phyloP scores from a whole-genome alignment of 1,284 basidiomycete genomes.

The Ganoderma lingzhi region DNA sequence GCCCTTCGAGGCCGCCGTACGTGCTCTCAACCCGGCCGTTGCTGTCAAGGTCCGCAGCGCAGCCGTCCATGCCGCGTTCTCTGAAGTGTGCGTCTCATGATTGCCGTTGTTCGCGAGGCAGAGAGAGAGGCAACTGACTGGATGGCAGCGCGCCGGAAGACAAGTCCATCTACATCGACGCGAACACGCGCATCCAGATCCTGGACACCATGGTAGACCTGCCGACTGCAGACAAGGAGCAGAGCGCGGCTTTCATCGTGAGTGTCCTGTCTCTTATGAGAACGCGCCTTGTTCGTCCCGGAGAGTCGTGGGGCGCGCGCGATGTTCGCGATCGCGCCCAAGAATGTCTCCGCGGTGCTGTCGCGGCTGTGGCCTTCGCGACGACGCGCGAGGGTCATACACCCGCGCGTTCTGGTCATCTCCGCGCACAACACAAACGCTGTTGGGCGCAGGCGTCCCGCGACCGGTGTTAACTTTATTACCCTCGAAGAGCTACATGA shows the following conservation, averaged over 20 bases:
- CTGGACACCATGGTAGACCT: slow-evolving; percentile 74
- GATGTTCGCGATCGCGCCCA: not conserved
- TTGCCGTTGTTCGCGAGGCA: slow-evolving; percentile 7
- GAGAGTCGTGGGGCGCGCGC: slow-evolving; percentile 3
- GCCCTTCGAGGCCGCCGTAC: slow-evolving; percentile 77
- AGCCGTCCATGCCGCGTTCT: slow-evolving; percentile 80
- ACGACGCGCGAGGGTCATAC: not conserved
- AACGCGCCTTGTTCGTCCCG: slow-evolving; percentile 2
- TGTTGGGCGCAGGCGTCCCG: slow-evolving; percentile 5
- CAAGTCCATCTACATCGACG: slow-evolving; percentile 69
- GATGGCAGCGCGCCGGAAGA: slow-evolving; percentile 55
- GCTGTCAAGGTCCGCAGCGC: slow-evolving; percentile 84
- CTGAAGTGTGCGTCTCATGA: slow-evolving; percentile 63
- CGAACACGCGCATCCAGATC: slow-evolving; percentile 76
- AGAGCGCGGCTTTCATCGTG: slow-evolving; percentile 85
- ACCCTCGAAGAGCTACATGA: not conserved
- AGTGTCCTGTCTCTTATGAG: slow-evolving; percentile 38
- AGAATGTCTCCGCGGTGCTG: not conserved
- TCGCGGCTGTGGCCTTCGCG: not conserved
- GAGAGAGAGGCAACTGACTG: slow-evolving; percentile 5
- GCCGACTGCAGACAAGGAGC: slow-evolving; percentile 82
- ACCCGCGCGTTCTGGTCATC: slow-evolving; percentile 11
- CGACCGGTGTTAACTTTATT: not conserved
- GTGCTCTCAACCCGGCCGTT: slow-evolving; percentile 80
- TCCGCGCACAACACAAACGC: slow-evolving; percentile 10